These are phyloP conservation scores for Diversispora eburnea DNA, from an alignment of 192 early-diverging fungal species.

Conservation along the genomic window DNA sequence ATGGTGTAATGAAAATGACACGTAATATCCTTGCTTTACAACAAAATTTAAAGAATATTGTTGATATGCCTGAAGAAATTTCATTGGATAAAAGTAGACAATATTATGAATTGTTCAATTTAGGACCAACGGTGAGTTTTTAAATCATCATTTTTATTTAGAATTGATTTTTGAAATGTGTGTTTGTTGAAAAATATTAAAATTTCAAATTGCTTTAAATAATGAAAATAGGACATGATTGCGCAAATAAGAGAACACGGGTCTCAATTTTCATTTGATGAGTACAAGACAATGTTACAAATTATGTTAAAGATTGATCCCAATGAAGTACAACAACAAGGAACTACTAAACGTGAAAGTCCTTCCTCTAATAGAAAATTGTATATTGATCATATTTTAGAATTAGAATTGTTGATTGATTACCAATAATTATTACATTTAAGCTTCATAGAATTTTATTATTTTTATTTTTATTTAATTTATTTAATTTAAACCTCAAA, in stretches of 20 bases:
- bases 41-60: conserved; percentile 83
- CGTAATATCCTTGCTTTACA: conserved; percentile 83
- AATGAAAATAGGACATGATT: conserved; percentile 50
- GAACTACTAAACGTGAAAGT: not conserved
- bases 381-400: conserved; percentile 42
- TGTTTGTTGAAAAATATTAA: not conserved
- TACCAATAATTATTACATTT: not conserved
- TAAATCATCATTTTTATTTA: not conserved
- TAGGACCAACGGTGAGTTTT: conserved; percentile 48
- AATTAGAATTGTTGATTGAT: conserved; percentile 42
- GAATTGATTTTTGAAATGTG: not conserved
- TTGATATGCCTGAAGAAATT: conserved; percentile 55
- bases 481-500: too few relatives aligned
- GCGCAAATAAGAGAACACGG: conserved; percentile 56
- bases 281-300: conserved; percentile 73
- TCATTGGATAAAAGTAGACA: conserved; percentile 63
- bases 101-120: conserved; percentile 73
- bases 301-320: conserved; percentile 55
- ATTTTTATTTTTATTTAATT: too few relatives aligned
- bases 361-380: conserved; percentile 27
- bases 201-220: conserved; percentile 23
- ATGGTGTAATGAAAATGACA: conserved; percentile 72
- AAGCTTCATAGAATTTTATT: not conserved
- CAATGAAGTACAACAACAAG: not conserved
- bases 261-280: conserved; percentile 69